Conservation (phyloP, 352 stramenopile genomes). For the Thalassiosira livingstoniorum region DNA sequence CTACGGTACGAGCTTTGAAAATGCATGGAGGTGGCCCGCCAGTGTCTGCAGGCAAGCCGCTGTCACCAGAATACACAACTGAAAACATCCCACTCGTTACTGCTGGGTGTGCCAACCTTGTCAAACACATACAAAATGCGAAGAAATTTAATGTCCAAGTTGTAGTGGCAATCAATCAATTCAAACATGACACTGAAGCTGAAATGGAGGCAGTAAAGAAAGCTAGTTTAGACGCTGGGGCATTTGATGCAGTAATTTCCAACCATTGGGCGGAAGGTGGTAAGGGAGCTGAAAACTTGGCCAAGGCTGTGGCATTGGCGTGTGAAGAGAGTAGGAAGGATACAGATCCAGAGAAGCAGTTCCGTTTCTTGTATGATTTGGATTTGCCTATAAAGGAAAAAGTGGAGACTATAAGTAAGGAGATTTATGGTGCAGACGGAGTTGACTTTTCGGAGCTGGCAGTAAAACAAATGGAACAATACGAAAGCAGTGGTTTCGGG, state of each 20-base stretch:
- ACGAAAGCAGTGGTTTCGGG: conserved; percentile 87
- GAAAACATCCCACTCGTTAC: conserved; percentile 96
- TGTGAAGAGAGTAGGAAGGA: conserved; percentile 83
- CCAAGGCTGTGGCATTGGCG: conserved; percentile 91
- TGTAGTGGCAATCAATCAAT: conserved; percentile 96
- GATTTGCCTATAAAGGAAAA: conserved; percentile 93
- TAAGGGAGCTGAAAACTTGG: conserved; percentile 92
- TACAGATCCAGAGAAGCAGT: conserved; percentile 81
- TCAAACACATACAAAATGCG: conserved; percentile 96
- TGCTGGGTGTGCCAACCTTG: conserved; percentile 90
- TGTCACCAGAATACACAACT: conserved; percentile 92
- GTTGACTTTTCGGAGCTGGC: conserved; percentile 95
- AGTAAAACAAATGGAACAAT: conserved; percentile 93
- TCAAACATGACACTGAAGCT: conserved; percentile 88
- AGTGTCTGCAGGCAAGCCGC: conserved; percentile 92
- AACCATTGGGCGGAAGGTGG: conserved; percentile 94
- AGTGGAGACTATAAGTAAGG: conserved; percentile 94
- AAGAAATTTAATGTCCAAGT: conserved; percentile 94
- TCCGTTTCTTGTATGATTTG: conserved; percentile 96
- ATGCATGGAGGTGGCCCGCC: conserved; percentile 98
- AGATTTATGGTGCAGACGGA: conserved; percentile 95
- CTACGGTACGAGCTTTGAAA: conserved; percentile 98
- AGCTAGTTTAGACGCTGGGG: conserved; percentile 91
- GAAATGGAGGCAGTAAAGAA: conserved; percentile 95
- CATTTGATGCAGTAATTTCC: conserved; percentile 92